These are phyloP conservation scores for Cytospora paraplurivora DNA, from an alignment of 2,329 filamentous ascomycete species.

Conservation along the genomic window DNA sequence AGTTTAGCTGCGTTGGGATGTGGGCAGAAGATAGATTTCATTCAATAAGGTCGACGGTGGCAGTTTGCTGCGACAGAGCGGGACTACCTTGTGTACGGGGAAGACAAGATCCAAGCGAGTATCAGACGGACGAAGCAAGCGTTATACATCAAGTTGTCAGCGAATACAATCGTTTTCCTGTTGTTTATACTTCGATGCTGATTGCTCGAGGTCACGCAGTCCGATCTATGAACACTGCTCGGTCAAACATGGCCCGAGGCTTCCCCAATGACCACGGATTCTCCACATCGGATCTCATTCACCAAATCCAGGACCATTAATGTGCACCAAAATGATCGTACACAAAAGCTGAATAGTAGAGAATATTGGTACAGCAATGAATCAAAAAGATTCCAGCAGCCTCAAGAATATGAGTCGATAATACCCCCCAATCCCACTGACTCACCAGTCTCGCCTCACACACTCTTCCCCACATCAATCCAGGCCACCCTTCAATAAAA, in stretches of 20 bases:
- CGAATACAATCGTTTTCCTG: neutral
- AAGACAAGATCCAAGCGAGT: no score
- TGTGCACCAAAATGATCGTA: neutral
- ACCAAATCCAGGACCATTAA: neutral
- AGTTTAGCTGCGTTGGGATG: no score
- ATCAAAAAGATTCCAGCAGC: neutral
- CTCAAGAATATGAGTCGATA: neutral
- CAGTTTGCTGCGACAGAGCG: no score
- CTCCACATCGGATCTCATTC: slow-evolving; percentile 11
- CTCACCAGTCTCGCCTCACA: slow-evolving; percentile 5
- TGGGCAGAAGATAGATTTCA: no score
- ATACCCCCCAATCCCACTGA: neutral
- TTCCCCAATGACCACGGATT: slow-evolving; percentile 9
- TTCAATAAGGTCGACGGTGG: no score
- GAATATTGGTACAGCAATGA: neutral
- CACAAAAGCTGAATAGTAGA: neutral
- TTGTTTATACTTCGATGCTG: neutral
- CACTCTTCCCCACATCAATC: neutral
- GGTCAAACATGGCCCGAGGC: slow-evolving; percentile 14
- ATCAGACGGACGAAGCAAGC: no score
- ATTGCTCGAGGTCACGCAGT: neutral
- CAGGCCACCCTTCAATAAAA: neutral
- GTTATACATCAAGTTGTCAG: neutral
- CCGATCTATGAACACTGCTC: slow-evolving; percentile 2
- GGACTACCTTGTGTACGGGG: no score